Evolutionary conservation across 2,329 filamentous ascomycete species (phyloP).

Genomic region (Colletotrichum sublineola): DNA sequence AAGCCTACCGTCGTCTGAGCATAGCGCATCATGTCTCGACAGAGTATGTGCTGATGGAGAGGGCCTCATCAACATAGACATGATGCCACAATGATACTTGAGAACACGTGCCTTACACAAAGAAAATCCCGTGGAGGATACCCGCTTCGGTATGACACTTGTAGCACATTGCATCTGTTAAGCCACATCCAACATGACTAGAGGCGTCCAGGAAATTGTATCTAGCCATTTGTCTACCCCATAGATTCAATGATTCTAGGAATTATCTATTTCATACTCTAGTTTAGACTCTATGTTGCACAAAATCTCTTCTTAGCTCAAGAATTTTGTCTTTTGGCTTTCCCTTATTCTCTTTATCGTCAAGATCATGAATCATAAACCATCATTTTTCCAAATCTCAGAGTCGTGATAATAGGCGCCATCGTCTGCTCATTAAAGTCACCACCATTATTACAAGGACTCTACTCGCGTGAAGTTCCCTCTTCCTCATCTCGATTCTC

Average conservation of each 20-base stretch:
- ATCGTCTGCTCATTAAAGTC: not conserved
- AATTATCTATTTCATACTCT: too few species aligned
- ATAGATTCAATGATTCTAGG: not conserved
- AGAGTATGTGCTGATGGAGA: not conserved
- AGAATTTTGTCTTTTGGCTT: not conserved
- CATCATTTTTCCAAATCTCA: not conserved
- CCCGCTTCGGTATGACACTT: not conserved
- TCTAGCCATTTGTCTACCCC: not conserved
- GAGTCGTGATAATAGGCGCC: too few species aligned
- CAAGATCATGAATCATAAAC: not conserved
- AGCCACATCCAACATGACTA: not conserved
- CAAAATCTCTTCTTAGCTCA: too few species aligned
- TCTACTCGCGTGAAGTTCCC: not conserved
- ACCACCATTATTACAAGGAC: too few species aligned
- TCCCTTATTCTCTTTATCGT: too few species aligned
- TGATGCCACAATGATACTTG: not conserved
- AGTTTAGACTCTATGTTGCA: not conserved
- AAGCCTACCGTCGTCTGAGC: not conserved
- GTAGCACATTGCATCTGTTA: not conserved
- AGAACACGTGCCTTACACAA: not conserved
- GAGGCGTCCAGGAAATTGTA: not conserved
- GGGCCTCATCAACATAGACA: too few species aligned
- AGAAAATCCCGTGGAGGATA: not conserved
- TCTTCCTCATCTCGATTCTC: constrained; percentile 34
- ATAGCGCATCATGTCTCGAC: not conserved